Evolutionary conservation across 225 moss, liverwort and hornwort species (phyloP), one percentile per base, ranked within the genome.

Genomic region (Rhytidiadelphus loreus): DNA sequence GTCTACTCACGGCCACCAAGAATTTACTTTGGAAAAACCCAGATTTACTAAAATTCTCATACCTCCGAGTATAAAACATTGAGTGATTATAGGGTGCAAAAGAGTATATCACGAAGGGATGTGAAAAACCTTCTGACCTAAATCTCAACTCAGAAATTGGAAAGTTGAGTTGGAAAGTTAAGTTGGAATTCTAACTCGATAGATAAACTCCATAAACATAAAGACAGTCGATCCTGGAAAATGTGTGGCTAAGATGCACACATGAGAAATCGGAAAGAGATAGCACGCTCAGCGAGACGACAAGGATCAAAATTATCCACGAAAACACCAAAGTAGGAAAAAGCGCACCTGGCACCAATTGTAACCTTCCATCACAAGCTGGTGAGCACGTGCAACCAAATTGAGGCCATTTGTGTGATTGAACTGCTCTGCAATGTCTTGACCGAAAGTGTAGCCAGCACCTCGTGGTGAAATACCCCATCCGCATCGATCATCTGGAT

Each of bases 291-390:
- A 55, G 25, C 61, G 33, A 80, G 65, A 80, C 69, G 44, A 83
- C 69, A 71, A 82, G 50, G 44, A 92, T 22, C 52, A 43, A 57
- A 26, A 68, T 46, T 24, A 37, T 35, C 33, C 75, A 81, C 50
- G 61, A 89, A 39, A 84, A 33, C 68, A 62, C 8, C 28, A 8
- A 74, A 62, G 52, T 86, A 83, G 62, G 86, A 37, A 68, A 32
- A 74, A 84, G 62, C 91, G 48, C 72, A 98, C 98, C 97, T 98
- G 98, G 93, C 98, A 98, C 98, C 98, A 98, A 91, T 98, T 98
- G 85, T 94, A 98, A 55, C 98, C 98, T 93, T 98, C 98, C 98
- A 98, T 98, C 72, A 98, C 98, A 92, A 98, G 98, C 94, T 98
- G 98, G 81, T 98, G 98, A 68, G 98, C 98, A 83, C 98, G 98